phyloP scores from a whole-genome alignment of 2,329 filamentous ascomycete genomes.

The Nannizziopsis arthrosporioides region DNA sequence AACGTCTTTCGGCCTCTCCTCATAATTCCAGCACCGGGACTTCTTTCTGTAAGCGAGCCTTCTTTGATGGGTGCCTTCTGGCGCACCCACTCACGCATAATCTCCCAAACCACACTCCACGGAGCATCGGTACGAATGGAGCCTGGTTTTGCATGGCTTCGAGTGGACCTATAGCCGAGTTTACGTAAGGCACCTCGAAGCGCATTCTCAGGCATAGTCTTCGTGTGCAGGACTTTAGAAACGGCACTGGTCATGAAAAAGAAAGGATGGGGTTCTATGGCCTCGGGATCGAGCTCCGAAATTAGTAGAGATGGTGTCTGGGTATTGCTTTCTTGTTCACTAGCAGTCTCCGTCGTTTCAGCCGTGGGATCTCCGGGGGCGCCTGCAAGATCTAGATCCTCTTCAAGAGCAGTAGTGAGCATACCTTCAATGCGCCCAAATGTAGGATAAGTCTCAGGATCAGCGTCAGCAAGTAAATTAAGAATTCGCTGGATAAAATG shows the following conservation, averaged over 20 bases:
- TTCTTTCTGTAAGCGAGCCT: conserved; percentile 56
- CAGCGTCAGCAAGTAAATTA: conserved; percentile 54
- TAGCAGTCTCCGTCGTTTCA: not conserved
- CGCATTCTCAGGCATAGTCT: conserved; percentile 65
- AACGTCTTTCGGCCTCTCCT: conserved; percentile 29
- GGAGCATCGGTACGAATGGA: conserved; percentile 90
- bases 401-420: conserved; percentile 78
- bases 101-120: conserved; percentile 79
- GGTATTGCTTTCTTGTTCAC: not conserved
- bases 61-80: conserved; percentile 70
- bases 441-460: conserved; percentile 65
- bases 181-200: conserved; percentile 70
- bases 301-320: conserved; percentile 25
- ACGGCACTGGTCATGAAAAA: conserved; percentile 69
- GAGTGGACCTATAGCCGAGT: conserved; percentile 69
- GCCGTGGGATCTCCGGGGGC: conserved; percentile 11
- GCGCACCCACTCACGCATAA: conserved; percentile 83
- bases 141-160: conserved; percentile 79
- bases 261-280: conserved; percentile 66
- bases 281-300: conserved; percentile 46
- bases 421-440: conserved; percentile 75
- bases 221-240: conserved; percentile 64
- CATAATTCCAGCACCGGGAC: conserved; percentile 60
- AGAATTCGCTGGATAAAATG: conserved; percentile 73
- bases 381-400: conserved; percentile 37